Conservation (phyloP, 225 moss, liverwort and hornwort species). For the Antitrichia curtipendula region DNA sequence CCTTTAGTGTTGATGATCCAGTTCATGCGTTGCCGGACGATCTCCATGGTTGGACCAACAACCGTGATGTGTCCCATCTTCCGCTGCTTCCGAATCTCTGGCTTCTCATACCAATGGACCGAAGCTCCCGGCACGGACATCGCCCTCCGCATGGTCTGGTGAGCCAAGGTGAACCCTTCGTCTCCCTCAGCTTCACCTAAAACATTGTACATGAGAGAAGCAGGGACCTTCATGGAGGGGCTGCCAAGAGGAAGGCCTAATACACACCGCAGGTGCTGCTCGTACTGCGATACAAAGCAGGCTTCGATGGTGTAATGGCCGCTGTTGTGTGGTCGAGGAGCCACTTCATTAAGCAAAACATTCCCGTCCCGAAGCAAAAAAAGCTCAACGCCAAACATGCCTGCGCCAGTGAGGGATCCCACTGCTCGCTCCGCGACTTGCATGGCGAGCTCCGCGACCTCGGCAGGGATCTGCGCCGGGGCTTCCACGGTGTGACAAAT, state of each 20-base stretch:
- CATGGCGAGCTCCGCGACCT: conserved; percentile 40
- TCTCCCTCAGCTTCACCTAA: conserved; percentile 75
- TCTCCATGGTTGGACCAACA: conserved; percentile 47
- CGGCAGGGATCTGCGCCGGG: conserved; percentile 46
- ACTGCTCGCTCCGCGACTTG: conserved; percentile 68
- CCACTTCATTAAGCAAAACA: conserved; percentile 82
- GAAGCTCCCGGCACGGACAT: conserved; percentile 71
- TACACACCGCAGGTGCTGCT: conserved; percentile 87
- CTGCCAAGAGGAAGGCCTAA: conserved; percentile 86
- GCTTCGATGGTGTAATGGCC: conserved; percentile 95
- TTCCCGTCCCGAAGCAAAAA: conserved; percentile 72
- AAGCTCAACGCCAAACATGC: conserved; percentile 87
- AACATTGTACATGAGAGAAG: conserved; percentile 78
- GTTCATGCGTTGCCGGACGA: conserved; percentile 47
- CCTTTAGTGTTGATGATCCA: conserved; percentile 34
- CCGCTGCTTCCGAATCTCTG: conserved; percentile 77
- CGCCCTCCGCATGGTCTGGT: conserved; percentile 51
- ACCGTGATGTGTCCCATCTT: conserved; percentile 97
- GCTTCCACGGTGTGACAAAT: conserved; percentile 84
- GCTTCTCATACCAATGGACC: conserved; percentile 94
- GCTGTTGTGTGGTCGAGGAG: conserved; percentile 84
- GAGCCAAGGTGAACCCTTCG: conserved; percentile 59
- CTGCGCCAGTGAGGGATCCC: conserved; percentile 70
- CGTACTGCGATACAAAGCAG: conserved; percentile 84
- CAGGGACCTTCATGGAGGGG: conserved; percentile 85